Conservation (phyloP, 208 protist genomes). For the Trypanosoma cruzi region DNA sequence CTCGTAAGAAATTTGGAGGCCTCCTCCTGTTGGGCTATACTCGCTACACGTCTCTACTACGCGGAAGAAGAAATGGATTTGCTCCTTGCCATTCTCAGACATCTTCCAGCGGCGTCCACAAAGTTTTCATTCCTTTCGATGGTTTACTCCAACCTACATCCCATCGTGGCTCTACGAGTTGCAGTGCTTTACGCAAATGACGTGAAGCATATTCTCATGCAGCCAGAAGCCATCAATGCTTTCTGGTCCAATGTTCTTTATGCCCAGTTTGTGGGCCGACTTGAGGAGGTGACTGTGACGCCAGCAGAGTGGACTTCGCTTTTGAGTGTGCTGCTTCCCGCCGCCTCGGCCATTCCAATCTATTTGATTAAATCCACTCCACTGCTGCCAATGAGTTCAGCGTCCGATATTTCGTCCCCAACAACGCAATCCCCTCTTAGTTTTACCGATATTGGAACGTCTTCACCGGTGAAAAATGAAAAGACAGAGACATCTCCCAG, state of each 20-base stretch:
- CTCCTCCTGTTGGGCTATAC: conserved; percentile 32
- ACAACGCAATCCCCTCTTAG: not conserved
- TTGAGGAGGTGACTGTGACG: conserved; percentile 48
- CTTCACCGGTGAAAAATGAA: not conserved
- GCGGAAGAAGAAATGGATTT: conserved; percentile 52
- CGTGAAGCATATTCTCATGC: conserved; percentile 46
- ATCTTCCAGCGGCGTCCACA: conserved; percentile 38
- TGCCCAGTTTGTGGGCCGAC: conserved; percentile 55
- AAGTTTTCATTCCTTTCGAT: conserved; percentile 50
- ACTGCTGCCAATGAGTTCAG: not conserved
- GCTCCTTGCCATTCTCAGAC: conserved; percentile 46
- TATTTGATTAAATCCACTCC: conserved; percentile 54
- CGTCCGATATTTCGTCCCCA: not conserved
- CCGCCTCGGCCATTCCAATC: conserved; percentile 64
- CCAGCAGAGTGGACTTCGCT: conserved; percentile 62
- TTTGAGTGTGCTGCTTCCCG: conserved; percentile 65
- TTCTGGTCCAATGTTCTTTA: conserved; percentile 85
- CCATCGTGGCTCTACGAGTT: conserved; percentile 64
- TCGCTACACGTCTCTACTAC: conserved; percentile 76
- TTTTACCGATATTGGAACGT: not conserved
- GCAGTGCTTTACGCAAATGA: conserved; percentile 51
- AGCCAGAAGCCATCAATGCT: conserved; percentile 59
- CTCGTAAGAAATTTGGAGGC: conserved; percentile 11
- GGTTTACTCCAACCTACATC: conserved; percentile 81
- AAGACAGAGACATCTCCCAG: not conserved